Conservation (phyloP, 768 basidiomycete species). For the Amanita exitialis region DNA sequence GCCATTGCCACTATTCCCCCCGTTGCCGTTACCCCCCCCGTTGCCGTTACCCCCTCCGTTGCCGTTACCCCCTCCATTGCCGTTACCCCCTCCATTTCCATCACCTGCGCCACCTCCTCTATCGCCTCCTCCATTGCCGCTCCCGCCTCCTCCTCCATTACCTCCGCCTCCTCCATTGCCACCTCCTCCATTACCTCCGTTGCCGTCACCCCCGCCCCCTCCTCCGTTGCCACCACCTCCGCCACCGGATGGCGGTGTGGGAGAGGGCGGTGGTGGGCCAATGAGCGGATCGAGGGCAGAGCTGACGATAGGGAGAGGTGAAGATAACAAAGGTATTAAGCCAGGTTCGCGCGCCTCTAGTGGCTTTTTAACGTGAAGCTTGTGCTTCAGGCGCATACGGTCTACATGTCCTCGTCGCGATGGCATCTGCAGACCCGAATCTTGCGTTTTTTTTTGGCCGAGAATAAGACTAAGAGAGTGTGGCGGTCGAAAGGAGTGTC, state of each 20-base stretch:
- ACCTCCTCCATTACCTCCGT: conserved; percentile 1
- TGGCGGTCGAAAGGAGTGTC: neutral
- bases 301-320: neutral
- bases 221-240: conserved; percentile 3
- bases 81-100: conserved; percentile 9
- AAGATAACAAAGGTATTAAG: neutral
- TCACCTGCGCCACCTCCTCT: conserved; percentile 5
- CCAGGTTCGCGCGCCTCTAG: neutral
- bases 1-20: no score
- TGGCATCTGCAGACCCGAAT: neutral
- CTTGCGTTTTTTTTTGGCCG: neutral
- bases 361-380: neutral
- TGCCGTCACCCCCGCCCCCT: neutral
- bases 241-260: neutral
- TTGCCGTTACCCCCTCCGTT: conserved; percentile 9
- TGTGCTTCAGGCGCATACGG: neutral
- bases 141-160: conserved; percentile 4
- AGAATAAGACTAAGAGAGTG: neutral
- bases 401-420: neutral
- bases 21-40: neutral
- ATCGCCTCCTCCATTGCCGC: conserved; percentile 10
- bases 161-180: conserved; percentile 9
- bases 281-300: neutral
- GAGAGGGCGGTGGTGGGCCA: neutral
- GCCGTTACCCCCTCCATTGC: conserved; percentile 7